A percentile compares a stretch with the other conserved stretches of the same genome.
phyloP scores from a whole-genome alignment of 192 early-diverging fungal genomes.

The Obelidium mucronatum region DNA sequence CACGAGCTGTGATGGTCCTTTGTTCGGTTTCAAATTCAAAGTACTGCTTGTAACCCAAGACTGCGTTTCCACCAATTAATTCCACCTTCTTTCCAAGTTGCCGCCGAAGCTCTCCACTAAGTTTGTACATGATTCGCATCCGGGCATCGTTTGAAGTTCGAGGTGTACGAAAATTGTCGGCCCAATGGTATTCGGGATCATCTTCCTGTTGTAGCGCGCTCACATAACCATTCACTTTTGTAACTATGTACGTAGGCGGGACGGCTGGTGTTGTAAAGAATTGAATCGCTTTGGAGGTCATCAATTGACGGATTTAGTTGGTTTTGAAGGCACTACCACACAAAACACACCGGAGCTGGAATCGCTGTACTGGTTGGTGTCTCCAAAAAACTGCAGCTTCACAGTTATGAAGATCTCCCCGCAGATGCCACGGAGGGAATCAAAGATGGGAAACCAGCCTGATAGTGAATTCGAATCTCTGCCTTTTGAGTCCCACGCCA shows the following conservation, averaged over 20 bases:
- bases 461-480: slow-evolving; percentile 53
- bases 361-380: slow-evolving; percentile 84
- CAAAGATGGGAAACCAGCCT: slow-evolving; percentile 84
- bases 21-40: slow-evolving; percentile 81
- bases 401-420: slow-evolving; percentile 79
- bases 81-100: slow-evolving; percentile 78
- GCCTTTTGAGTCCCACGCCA: slow-evolving; percentile 68
- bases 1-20: slow-evolving; percentile 73
- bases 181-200: slow-evolving; percentile 87
- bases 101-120: slow-evolving; percentile 73
- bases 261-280: slow-evolving; percentile 71
- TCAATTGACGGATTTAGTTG: not conserved
- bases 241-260: slow-evolving; percentile 61
- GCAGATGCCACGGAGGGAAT: slow-evolving; percentile 74
- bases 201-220: slow-evolving; percentile 70
- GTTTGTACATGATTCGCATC: slow-evolving; percentile 70
- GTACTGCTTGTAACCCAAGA: slow-evolving; percentile 75
- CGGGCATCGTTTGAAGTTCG: slow-evolving; percentile 81
- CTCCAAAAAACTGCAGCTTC: slow-evolving; percentile 80
- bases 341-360: slow-evolving; percentile 57
- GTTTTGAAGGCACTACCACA: not conserved
- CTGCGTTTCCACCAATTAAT: slow-evolving; percentile 77
- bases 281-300: slow-evolving; percentile 48
- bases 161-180: slow-evolving; percentile 80
- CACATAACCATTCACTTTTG: slow-evolving; percentile 75